Percentiles rank a stretch among this genome's conserved stretches.
These are phyloP conservation scores for Xylariaceae sp. DNA, from an alignment of 2,329 filamentous ascomycete genomes.

Conservation along the genomic window DNA sequence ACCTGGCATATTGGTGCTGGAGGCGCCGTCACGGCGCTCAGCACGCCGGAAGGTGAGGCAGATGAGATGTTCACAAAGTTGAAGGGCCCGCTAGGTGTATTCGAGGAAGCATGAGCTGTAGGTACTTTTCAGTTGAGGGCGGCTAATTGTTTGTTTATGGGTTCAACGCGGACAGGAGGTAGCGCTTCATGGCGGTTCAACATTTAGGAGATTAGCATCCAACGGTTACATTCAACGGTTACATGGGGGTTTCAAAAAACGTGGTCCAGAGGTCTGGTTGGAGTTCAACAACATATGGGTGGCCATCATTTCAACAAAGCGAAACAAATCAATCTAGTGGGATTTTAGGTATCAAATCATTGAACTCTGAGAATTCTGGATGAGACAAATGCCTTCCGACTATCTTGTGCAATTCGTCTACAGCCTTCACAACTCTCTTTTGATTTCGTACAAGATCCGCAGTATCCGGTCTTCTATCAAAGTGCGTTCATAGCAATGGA, in stretches of 20 bases:
- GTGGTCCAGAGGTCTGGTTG: not conserved
- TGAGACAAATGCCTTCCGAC: no score
- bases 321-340: no score
- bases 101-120: slow-evolving; percentile 45
- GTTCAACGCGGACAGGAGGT: not conserved
- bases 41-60: slow-evolving; percentile 79
- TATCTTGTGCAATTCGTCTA: no score
- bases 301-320: slow-evolving; percentile 24
- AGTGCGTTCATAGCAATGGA: no score
- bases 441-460: no score
- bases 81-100: slow-evolving; percentile 61
- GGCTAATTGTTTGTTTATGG: not conserved
- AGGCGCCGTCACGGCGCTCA: slow-evolving; percentile 86
- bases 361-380: not conserved
- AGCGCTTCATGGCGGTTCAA: slow-evolving; percentile 18
- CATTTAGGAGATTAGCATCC: slow-evolving; percentile 4
- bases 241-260: slow-evolving; percentile 19
- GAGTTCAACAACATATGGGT: slow-evolving; percentile 20
- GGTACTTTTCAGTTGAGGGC: not conserved
- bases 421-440: no score
- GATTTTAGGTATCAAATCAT: not conserved
- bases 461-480: no score
- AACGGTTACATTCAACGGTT: not conserved
- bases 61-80: slow-evolving; percentile 86
- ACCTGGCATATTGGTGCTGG: slow-evolving; percentile 88